A percentile compares a stretch with the other conserved stretches of the same genome.
phyloP scores from a whole-genome alignment of 208 protist genomes.

The Acanthamoeba castellanii region DNA sequence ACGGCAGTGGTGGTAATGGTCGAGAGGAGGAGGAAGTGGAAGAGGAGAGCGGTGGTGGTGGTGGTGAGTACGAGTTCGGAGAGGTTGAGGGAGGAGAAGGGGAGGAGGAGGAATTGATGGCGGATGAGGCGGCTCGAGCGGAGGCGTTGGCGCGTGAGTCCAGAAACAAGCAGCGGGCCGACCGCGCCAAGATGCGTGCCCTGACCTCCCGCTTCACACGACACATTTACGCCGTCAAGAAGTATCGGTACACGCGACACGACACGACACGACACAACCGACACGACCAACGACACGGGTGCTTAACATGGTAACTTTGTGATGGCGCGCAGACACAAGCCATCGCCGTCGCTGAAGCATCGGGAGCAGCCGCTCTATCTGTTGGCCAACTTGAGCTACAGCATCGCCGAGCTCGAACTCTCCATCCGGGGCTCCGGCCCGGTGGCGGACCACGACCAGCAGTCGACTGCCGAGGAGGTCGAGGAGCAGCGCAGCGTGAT shows the following conservation, averaged over 20 bases:
- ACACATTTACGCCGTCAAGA: not conserved
- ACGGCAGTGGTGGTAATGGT: not conserved
- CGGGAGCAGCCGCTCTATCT: not conserved
- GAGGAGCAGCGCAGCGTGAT: not conserved
- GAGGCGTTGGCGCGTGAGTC: not conserved
- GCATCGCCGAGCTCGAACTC: conserved; percentile 7
- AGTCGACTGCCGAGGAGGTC: not conserved
- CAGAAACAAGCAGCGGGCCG: not conserved
- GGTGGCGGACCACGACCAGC: not conserved
- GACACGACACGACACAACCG: no score
- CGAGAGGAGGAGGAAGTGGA: not conserved
- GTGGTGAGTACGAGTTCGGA: not conserved
- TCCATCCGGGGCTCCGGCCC: not conserved
- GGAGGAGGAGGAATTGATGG: not conserved
- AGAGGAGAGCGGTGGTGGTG: not conserved
- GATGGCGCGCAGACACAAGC: not conserved
- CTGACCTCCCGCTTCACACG: not conserved
- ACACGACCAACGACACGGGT: not conserved
- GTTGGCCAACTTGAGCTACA: conserved; percentile 45
- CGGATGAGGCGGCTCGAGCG: not conserved
- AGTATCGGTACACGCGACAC: not conserved
- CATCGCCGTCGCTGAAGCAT: not conserved
- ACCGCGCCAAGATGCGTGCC: not conserved
- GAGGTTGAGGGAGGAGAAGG: not conserved
- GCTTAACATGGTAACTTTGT: not conserved